Evolutionary conservation across 2,329 filamentous ascomycete species (phyloP).

Genomic region (Ophiostoma sp.): DNA sequence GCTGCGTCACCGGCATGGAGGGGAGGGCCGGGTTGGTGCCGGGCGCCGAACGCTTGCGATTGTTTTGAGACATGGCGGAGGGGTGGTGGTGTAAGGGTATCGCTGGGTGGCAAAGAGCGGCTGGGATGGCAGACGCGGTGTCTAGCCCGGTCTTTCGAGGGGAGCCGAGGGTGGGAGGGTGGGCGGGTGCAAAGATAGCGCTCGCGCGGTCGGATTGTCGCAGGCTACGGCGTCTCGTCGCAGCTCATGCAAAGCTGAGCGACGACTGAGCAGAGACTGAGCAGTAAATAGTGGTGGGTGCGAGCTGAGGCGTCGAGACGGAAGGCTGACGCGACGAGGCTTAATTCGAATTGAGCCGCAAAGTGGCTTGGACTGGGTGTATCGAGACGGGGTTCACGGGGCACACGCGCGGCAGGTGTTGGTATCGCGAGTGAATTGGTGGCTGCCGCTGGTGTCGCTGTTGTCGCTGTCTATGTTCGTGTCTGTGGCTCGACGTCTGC

Average conservation of each 20-base stretch:
- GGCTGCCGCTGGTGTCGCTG: neutral
- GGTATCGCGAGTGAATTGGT: neutral
- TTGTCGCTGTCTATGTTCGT: neutral
- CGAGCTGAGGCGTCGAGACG: neutral
- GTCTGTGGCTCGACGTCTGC: neutral
- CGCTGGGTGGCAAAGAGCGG: neutral
- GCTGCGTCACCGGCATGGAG: conserved; percentile 46
- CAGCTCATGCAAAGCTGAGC: neutral
- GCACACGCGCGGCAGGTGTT: neutral
- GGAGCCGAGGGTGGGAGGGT: neutral
- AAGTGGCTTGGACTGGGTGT: neutral
- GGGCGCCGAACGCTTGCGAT: conserved; percentile 69
- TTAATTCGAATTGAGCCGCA: neutral
- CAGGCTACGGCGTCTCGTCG: neutral
- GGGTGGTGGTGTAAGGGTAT: neutral
- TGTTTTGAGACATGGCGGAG: conserved; percentile 45
- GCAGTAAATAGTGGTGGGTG: no score
- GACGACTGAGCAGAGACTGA: neutral
- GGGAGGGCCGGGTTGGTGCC: conserved; percentile 61
- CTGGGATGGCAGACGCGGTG: neutral
- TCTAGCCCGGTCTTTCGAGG: neutral
- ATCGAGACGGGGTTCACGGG: neutral
- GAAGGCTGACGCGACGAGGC: neutral
- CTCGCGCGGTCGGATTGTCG: neutral
- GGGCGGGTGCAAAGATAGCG: neutral